Base-by-base conservation (phyloP, 2,329 filamentous ascomycete genomes). In the Neonectria hederae region DNA sequence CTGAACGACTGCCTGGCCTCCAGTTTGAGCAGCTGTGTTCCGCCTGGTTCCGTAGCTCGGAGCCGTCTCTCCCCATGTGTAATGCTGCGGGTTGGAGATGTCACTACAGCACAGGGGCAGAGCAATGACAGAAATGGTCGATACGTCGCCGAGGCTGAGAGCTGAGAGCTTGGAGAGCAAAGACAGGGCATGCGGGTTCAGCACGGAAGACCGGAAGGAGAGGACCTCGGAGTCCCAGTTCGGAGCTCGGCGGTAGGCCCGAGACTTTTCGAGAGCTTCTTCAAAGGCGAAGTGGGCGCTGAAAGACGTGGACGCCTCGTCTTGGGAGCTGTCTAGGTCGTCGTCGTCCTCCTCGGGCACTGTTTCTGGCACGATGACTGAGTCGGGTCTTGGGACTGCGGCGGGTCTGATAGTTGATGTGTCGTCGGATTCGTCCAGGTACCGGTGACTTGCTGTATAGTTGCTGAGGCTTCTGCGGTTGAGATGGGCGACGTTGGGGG, bases 401-500 rank as follows among this genome's bases (percentile, higher is more conserved):
- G 30, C 2, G 4, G 43, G 43, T 13, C 54, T 48, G 21, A 57
- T 57, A 10, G 54, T 57, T 14, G 54, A 48, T 28, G 43, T 8
- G 14, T 57, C 54, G 30, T 57, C 54, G 26, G 26, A 10, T 13
- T 49, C 43, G n/a, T 57, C 43, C 8, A 6, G 14, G 17, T 38
- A 28, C 2, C 21, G 28, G 10, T 24, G 28, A 17, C 43, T 57
- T 17, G 14, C 19, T 24, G 38, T 22, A 17, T 46, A 49, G 30
- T 30, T 17, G 21, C 19, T 38, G 43, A 49, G 19, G 54, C 54
- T 57, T 40, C 54, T 57, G 43, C 54, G 43, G 26, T 28, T 57
- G 30, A 57, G 30, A 40, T 57, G 43, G 10, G 54, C 43, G 17
- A 57, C 54, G 54, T 57, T 57, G 21, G 54, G 54, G 40, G 54